Evolutionary conservation across 2,329 filamentous ascomycete genomes (phyloP), one percentile per base, ranked within the genome.

Genomic region (Colletotrichum euphorbiae): DNA sequence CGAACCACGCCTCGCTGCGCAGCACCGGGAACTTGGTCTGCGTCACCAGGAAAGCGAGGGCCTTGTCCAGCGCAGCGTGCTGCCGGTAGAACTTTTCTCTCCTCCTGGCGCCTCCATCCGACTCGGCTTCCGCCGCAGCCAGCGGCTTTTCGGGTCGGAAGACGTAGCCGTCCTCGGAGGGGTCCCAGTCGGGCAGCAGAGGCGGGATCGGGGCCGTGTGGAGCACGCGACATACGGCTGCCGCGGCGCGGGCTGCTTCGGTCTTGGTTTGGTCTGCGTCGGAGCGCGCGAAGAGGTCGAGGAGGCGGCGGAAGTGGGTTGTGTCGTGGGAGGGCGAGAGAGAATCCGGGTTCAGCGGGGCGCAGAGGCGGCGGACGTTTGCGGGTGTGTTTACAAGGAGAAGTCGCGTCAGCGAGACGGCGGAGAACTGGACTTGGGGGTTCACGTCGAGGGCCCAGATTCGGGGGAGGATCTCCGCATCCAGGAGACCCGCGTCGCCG

Each of bases 1-100:
- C 83, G 70, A 90, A 90, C 83, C 88, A 87, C 3, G 84, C 82
- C 73, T 91, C 89, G 43, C 87, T 88, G 17, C 86, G 82, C 2
- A 91, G 79, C 2, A 84, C 80, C 0, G 87, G 85, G 81, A 87
- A 90, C 70, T 87, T 89, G 3, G 76, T 78, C 73, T 90, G 88
- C 2, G 80, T 83, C 24, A 89, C 79, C 28, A 90, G 81, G 71
- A 84, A 87, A 1, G 81, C 74, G 6, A 91, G 78, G 0, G 82
- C 78, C 7, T 77, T 73, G 13, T 76, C 72, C 12, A 88, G 74
- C 19, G 78, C 69, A 3, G 72, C 69, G 73, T 88, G 84, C 24
- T 74, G 75, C 1, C 74, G 61, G 75, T 87, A 87, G 73, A 89
- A 88, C 7, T 70, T 67, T 7, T 70, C 73, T 6, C 77, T 74